Conservation (phyloP, 768 basidiomycete genomes). For the Suillus fuscotomentosus region DNA sequence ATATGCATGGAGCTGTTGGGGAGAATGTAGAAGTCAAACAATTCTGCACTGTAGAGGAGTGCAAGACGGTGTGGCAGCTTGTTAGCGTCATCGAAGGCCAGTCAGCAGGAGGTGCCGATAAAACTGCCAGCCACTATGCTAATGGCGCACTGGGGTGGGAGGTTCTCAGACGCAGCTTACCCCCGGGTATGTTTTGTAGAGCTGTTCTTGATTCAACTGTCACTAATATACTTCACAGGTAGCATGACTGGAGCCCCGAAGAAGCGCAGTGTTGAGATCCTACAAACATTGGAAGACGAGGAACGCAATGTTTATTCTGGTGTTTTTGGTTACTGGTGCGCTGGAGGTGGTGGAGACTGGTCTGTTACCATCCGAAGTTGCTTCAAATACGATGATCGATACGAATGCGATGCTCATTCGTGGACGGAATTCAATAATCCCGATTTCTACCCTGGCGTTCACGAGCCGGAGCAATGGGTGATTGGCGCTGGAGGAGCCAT, state of each 20-base stretch:
- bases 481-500: constrained; percentile 97
- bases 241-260: constrained; percentile 99
- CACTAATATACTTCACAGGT: constrained; percentile 42
- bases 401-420: constrained; percentile 12
- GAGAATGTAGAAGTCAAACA: constrained; percentile 80
- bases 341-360: constrained; percentile 89
- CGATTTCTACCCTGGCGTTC: neutral
- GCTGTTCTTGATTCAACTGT: neutral
- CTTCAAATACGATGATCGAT: constrained; percentile 61
- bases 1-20: constrained; percentile 81
- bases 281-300: constrained; percentile 72
- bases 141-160: constrained; percentile 68
- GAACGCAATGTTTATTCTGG: constrained; percentile 87
- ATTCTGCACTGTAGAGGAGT: constrained; percentile 88
- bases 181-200: constrained; percentile 63
- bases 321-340: constrained; percentile 89
- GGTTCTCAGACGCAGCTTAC: constrained; percentile 73
- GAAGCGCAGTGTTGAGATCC: constrained; percentile 87
- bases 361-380: constrained; percentile 93
- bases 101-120: constrained; percentile 34
- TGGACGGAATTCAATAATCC: constrained; percentile 11
- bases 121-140: constrained; percentile 34
- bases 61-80: constrained; percentile 92
- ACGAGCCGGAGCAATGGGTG: constrained; percentile 57
- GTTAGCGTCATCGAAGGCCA: constrained; percentile 90